phyloP scores from a whole-genome alignment of 2,329 filamentous ascomycete genomes.

The Alternaria infectoria region DNA sequence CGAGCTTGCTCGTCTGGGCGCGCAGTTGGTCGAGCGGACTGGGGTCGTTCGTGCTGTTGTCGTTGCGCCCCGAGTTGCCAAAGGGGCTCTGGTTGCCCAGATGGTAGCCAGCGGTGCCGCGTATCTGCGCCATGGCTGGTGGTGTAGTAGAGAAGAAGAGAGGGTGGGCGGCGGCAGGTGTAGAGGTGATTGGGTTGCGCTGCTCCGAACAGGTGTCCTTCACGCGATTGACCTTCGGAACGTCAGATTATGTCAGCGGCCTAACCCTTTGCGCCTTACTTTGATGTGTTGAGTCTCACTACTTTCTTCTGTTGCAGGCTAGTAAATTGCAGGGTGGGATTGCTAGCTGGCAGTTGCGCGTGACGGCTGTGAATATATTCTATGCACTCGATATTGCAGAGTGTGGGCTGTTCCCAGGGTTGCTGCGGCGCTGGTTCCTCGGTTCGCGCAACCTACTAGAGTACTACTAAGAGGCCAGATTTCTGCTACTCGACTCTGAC shows the following conservation, averaged over 20 bases:
- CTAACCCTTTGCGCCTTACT: conserved; percentile 11
- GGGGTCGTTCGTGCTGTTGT: conserved; percentile 68
- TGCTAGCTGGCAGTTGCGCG: not conserved
- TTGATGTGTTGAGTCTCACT: conserved; percentile 11
- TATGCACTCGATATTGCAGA: too few relatives aligned
- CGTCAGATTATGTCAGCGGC: conserved; percentile 27
- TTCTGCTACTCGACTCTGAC: not conserved
- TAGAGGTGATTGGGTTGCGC: conserved; percentile 35
- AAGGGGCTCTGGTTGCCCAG: conserved; percentile 77
- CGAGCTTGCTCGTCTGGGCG: conserved; percentile 97
- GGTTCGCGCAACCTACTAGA: conserved; percentile 3
- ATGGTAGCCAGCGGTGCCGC: conserved; percentile 78
- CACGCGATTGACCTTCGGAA: conserved; percentile 13
- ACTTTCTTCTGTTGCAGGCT: conserved; percentile 6
- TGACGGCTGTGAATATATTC: conserved; percentile 1
- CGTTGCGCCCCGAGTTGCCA: conserved; percentile 63
- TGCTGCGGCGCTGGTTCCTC: not conserved
- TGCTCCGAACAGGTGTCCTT: conserved; percentile 31
- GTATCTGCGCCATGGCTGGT: conserved; percentile 63
- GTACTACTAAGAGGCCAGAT: conserved; percentile 9
- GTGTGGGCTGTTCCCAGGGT: not conserved
- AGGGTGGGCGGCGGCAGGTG: conserved; percentile 26
- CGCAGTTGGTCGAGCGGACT: conserved; percentile 87
- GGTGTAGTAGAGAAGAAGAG: conserved; percentile 23
- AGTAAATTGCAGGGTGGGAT: conserved; percentile 11